Evolutionary conservation across 148 eudicot species (phyloP).

Genomic region (Rhododendron griersonianum): DNA sequence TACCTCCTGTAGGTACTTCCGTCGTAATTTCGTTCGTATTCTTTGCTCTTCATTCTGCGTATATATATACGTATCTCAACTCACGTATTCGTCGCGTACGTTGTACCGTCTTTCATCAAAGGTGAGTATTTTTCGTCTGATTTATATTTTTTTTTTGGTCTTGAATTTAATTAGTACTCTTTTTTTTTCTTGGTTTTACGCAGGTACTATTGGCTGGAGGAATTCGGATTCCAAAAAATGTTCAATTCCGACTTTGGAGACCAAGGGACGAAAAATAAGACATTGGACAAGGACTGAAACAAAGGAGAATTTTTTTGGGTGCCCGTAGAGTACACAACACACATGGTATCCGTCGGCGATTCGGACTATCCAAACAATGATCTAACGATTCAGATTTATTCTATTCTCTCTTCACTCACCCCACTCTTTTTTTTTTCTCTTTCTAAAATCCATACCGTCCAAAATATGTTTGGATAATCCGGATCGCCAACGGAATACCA

Average conservation of each 20-base stretch:
- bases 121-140: constrained; percentile 1
- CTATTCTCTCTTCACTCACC: too few species aligned
- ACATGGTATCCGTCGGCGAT: too few species aligned
- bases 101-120: neutral
- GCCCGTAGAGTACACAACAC: too few species aligned
- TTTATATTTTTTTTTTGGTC: neutral
- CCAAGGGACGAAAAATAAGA: neutral
- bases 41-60: neutral
- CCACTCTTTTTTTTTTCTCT: too few species aligned
- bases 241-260: neutral
- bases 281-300: neutral
- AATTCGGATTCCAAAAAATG: constrained; percentile 1
- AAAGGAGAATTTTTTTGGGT: too few species aligned
- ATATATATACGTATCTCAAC: too few species aligned
- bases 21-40: neutral
- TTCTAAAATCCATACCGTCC: too few species aligned
- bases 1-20: too few species aligned
- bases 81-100: neutral
- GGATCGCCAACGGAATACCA: too few species aligned
- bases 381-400: too few species aligned
- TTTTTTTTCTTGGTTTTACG: neutral
- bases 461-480: too few species aligned
- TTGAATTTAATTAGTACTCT: neutral
- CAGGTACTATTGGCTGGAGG: neutral
- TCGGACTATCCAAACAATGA: too few species aligned